Evolutionary conservation across 2,329 filamentous ascomycete species (phyloP).

Genomic region (Cladophialophora chaetospira): DNA sequence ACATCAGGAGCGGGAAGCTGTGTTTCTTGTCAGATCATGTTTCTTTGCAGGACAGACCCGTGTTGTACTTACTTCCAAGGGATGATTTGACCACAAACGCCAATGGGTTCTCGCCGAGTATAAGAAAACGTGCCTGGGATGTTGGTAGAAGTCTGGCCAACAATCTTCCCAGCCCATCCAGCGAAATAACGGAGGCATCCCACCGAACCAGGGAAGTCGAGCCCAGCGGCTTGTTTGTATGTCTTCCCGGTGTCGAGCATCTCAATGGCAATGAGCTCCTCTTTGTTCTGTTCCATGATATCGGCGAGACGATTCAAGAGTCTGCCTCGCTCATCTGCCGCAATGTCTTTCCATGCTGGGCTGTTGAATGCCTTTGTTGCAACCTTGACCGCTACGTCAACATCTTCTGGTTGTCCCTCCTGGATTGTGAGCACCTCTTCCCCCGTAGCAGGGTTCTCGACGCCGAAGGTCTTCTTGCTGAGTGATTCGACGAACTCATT

Average conservation of each 20-base stretch:
- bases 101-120: constrained; percentile 74
- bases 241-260: constrained; percentile 82
- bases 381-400: constrained; percentile 40
- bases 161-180: constrained; percentile 77
- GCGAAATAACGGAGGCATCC: constrained; percentile 77
- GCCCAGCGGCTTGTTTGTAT: constrained; percentile 61
- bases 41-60: not conserved
- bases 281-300: constrained; percentile 65
- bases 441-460: constrained; percentile 36
- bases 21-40: not conserved
- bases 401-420: constrained; percentile 38
- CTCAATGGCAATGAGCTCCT: constrained; percentile 66
- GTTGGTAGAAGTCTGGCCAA: constrained; percentile 73
- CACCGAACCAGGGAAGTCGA: constrained; percentile 69
- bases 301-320: constrained; percentile 55
- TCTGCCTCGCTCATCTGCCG: constrained; percentile 42
- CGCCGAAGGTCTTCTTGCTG: constrained; percentile 39
- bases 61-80: constrained; percentile 71
- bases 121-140: constrained; percentile 76
- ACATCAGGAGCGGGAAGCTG: constrained; percentile 18
- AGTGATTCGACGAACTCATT: constrained; percentile 44
- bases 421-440: constrained; percentile 38
- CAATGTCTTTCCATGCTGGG: constrained; percentile 57
- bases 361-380: constrained; percentile 36
- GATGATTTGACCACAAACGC: constrained; percentile 76